These are phyloP conservation scores for Zygoascus bituminiphila DNA, from an alignment of 805 yeast genomes.

Conservation along the genomic window DNA sequence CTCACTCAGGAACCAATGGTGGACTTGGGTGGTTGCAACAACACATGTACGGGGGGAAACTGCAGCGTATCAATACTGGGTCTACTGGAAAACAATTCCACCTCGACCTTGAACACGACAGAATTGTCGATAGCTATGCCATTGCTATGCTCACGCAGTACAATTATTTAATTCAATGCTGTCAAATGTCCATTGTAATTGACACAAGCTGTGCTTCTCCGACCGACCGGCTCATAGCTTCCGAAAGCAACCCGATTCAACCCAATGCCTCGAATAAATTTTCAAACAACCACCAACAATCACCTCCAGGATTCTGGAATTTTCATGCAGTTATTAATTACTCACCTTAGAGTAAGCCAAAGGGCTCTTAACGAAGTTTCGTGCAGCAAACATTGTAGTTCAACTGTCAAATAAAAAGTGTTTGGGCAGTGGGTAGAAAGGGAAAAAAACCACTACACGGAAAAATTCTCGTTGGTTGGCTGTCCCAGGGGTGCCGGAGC, in stretches of 20 bases:
- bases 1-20: not conserved
- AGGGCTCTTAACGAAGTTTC: slow-evolving; percentile 1
- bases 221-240: not conserved
- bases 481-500: slow-evolving; percentile 1
- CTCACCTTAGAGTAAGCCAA: slow-evolving; percentile 3
- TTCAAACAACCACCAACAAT: no score
- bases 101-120: no score
- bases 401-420: not conserved
- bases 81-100: no score
- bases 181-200: no score
- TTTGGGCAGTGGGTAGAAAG: not conserved
- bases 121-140: no score
- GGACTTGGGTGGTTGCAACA: no score
- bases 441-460: slow-evolving; percentile 1
- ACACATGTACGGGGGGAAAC: no score
- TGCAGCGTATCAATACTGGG: no score
- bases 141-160: no score
- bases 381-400: slow-evolving; percentile 2
- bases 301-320: no score
- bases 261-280: not conserved
- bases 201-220: no score
- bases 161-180: no score
- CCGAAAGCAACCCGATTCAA: not conserved
- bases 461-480: not conserved
- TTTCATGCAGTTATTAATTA: not conserved